phyloP scores from a whole-genome alignment of 1,139 yeast species.

The Debaryomyces coudertii region DNA sequence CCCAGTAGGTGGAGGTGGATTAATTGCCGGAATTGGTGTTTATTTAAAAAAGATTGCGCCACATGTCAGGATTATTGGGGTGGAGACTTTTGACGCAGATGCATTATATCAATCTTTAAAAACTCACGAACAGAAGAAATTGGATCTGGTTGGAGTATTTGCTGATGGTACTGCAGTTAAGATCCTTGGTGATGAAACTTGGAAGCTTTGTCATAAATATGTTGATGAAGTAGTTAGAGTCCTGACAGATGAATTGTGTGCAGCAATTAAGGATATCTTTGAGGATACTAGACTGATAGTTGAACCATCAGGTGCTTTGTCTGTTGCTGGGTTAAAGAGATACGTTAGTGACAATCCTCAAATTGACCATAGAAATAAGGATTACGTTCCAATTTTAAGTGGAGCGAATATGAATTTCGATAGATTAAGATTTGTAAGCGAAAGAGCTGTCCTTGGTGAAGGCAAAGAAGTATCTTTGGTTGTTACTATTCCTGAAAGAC shows the following conservation, averaged over 20 bases:
- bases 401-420: constrained; percentile 99
- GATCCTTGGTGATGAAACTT: constrained; percentile 86
- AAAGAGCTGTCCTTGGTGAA: constrained; percentile 96
- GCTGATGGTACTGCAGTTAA: constrained; percentile 99
- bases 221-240: constrained; percentile 90
- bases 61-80: constrained; percentile 92
- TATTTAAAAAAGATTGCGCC: constrained; percentile 97
- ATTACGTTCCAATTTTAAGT: constrained; percentile 83
- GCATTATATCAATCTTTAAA: constrained; percentile 79
- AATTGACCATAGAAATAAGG: constrained; percentile 68
- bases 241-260: constrained; percentile 93
- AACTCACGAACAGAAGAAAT: constrained; percentile 53
- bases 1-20: constrained; percentile 97
- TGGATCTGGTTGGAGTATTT: constrained; percentile 86
- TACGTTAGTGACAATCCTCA: constrained; percentile 70
- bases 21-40: constrained; percentile 87
- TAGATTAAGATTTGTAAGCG: constrained; percentile 93
- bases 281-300: constrained; percentile 93
- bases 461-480: constrained; percentile 93
- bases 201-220: constrained; percentile 73
- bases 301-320: constrained; percentile 96
- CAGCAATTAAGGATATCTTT: constrained; percentile 94
- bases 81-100: constrained; percentile 94
- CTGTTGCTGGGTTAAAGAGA: constrained; percentile 92
- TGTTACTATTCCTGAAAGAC: constrained; percentile 86